phyloP scores from a whole-genome alignment of 179 eudicot genomes.

The Nepenthes alata region DNA sequence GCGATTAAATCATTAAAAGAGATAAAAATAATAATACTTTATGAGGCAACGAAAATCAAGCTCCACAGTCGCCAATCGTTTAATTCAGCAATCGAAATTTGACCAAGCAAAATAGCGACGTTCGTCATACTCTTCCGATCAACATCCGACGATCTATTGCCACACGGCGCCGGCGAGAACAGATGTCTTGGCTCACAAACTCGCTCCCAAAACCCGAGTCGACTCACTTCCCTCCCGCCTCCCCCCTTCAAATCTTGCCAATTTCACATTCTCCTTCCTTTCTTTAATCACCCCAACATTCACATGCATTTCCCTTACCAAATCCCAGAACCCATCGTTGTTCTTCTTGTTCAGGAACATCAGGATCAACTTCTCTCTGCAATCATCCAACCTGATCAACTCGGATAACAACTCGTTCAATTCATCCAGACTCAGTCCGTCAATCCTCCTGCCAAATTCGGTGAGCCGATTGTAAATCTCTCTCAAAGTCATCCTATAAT shows the following conservation, averaged over 20 bases:
- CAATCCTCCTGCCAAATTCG: slow-evolving; percentile 26
- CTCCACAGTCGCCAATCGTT: too few species aligned
- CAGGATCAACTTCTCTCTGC: slow-evolving; percentile 28
- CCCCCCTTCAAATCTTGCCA: slow-evolving; percentile 14
- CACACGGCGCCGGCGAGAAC: slow-evolving; percentile 9
- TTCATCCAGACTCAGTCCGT: slow-evolving; percentile 23
- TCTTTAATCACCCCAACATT: slow-evolving; percentile 16
- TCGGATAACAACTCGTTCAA: slow-evolving; percentile 25
- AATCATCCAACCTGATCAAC: slow-evolving; percentile 35
- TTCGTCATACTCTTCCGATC: too few species aligned
- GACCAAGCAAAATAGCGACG: too few species aligned
- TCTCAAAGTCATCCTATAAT: slow-evolving; percentile 39
- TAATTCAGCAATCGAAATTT: too few species aligned
- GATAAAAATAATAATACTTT: too few species aligned
- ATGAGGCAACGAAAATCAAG: too few species aligned
- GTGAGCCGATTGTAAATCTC: slow-evolving; percentile 24
- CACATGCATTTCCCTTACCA: slow-evolving; percentile 23
- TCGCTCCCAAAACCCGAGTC: slow-evolving; percentile 27
- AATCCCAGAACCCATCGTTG: slow-evolving; percentile 46
- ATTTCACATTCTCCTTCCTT: slow-evolving; percentile 18
- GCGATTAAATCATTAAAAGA: too few species aligned
- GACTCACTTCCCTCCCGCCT: slow-evolving; percentile 25
- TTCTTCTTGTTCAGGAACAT: slow-evolving; percentile 39
- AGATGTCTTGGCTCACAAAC: slow-evolving; percentile 9
- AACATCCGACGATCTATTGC: slow-evolving; percentile 21